Evolutionary conservation across 805 yeast species (phyloP).

Genomic region (Saccharomycopsis amapae): DNA sequence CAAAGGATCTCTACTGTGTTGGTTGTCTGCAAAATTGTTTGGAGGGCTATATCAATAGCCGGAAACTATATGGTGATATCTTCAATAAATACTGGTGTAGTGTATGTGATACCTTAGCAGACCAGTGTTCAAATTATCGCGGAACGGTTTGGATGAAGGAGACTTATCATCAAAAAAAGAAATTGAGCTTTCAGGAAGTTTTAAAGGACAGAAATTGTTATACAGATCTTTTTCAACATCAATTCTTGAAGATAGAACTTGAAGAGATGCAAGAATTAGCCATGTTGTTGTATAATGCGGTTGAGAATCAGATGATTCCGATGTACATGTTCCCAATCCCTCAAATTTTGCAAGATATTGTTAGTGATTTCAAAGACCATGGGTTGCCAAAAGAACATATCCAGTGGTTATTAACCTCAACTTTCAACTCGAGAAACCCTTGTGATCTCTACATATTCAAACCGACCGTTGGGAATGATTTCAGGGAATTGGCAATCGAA

Average conservation of each 20-base stretch:
- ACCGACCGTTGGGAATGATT: neutral
- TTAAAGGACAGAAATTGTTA: neutral
- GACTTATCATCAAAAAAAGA: neutral
- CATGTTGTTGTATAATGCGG: neutral
- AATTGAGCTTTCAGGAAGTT: too few relatives aligned
- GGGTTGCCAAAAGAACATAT: neutral
- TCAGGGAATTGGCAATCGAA: constrained; percentile 10
- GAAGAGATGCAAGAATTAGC: neutral
- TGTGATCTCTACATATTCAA: neutral
- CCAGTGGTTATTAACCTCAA: neutral
- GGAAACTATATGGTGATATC: too few relatives aligned
- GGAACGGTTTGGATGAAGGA: neutral
- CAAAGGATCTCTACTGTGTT: too few relatives aligned
- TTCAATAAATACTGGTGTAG: neutral
- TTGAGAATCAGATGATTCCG: neutral
- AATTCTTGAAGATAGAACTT: neutral
- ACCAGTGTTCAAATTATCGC: neutral
- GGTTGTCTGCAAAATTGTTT: too few relatives aligned
- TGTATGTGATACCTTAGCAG: neutral
- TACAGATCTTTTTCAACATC: neutral
- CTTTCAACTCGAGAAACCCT: neutral
- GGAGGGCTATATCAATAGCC: too few relatives aligned
- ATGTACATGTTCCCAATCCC: constrained; percentile 1
- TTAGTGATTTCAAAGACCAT: neutral
- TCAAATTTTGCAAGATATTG: neutral